Evolutionary conservation across 2,329 filamentous ascomycete species (phyloP).

Genomic region (Trichoderma gracile): DNA sequence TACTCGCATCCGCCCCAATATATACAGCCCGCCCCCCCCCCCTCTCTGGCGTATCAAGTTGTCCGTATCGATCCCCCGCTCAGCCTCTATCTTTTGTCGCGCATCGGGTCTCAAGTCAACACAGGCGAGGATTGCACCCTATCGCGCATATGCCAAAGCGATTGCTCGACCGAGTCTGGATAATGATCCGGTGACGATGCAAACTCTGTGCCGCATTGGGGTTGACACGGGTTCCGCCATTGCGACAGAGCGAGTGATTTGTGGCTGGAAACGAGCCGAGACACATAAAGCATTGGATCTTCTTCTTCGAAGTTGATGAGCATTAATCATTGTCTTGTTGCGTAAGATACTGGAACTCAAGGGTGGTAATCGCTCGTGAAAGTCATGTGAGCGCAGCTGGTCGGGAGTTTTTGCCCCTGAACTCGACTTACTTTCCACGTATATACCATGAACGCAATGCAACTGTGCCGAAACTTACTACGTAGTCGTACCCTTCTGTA

Average conservation of each 20-base stretch:
- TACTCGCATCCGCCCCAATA: conserved; percentile 46
- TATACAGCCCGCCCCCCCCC: conserved; percentile 45
- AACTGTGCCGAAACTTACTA: not conserved
- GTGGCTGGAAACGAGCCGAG: too few species aligned
- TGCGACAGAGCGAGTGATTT: not conserved
- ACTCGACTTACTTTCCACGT: conserved; percentile 9
- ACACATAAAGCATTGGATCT: not conserved
- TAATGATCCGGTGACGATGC: conserved; percentile 48
- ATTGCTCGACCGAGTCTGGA: conserved; percentile 51
- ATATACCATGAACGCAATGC: not conserved
- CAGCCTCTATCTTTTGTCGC: conserved; percentile 32
- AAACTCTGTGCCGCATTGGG: conserved; percentile 17
- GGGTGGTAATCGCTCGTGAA: not conserved
- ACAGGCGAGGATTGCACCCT: conserved; percentile 47
- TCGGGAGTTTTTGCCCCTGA: not conserved
- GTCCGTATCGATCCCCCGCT: conserved; percentile 39
- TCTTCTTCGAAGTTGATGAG: not conserved
- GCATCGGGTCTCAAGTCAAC: conserved; percentile 41
- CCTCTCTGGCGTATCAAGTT: conserved; percentile 41
- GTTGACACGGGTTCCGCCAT: not conserved
- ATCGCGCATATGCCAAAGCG: conserved; percentile 42
- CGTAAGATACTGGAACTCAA: too few species aligned
- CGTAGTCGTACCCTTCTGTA: too few species aligned
- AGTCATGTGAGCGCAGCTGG: not conserved
- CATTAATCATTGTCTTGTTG: not conserved